Percentiles rank a stretch among this genome's conserved stretches.
Conservation (phyloP, 1,284 basidiomycete species). For the Sphagnurus paluster region DNA sequence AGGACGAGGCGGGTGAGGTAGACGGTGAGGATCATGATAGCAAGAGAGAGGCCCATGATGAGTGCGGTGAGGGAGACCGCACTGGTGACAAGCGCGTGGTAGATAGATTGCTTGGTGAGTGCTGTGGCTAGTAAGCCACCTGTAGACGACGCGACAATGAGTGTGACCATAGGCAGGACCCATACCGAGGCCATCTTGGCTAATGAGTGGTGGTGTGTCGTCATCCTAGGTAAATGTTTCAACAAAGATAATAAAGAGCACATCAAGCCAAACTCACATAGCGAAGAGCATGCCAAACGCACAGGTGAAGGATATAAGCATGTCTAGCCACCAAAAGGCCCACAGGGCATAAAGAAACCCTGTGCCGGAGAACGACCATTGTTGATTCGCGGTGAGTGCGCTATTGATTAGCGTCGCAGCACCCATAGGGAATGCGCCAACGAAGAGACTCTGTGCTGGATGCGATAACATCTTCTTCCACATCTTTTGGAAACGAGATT, state of each 20-base stretch:
- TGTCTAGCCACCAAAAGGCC: constrained; percentile 25
- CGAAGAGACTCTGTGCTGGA: constrained; percentile 27
- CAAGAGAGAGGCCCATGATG: constrained; percentile 22
- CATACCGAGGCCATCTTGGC: constrained; percentile 22
- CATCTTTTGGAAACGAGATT: constrained; percentile 13
- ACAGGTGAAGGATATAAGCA: constrained; percentile 19
- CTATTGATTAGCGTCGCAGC: constrained; percentile 23
- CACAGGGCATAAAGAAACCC: constrained; percentile 23
- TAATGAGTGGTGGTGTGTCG: constrained; percentile 21
- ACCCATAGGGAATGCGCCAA: constrained; percentile 26
- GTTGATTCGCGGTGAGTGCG: constrained; percentile 21
- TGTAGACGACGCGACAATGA: constrained; percentile 24
- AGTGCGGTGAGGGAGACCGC: constrained; percentile 23
- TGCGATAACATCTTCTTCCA: constrained; percentile 28
- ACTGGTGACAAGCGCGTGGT: constrained; percentile 20
- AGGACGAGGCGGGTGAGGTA: constrained; percentile 22
- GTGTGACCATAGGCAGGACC: constrained; percentile 25
- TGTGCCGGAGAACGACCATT: constrained; percentile 20
- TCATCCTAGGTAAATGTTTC: constrained; percentile 17
- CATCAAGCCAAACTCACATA: constrained; percentile 16
- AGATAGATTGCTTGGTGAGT: constrained; percentile 14
- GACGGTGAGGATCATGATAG: constrained; percentile 23
- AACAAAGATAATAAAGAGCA: not conserved
- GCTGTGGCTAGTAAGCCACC: constrained; percentile 20
- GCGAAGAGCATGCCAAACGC: constrained; percentile 22